Evolutionary conservation across 2,329 filamentous ascomycete genomes (phyloP), one percentile per base, ranked within the genome.

Genomic region (Penicillium thymicola): DNA sequence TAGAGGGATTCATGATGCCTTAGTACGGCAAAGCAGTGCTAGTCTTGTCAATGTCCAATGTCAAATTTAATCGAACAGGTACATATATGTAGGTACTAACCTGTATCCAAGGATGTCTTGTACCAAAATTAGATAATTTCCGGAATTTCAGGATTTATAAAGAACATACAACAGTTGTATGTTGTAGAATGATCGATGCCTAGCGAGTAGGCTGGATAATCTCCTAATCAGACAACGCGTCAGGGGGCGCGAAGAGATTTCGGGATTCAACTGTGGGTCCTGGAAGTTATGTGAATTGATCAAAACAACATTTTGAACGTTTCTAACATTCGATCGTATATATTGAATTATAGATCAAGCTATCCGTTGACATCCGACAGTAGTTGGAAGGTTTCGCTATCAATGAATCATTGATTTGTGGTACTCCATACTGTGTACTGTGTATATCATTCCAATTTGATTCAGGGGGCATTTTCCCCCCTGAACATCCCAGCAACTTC

Each of bases 1-100:
- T 68, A 36, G 62, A 41, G 8, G 69, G 68, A 59, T 71, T 67
- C 68, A 71, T 71, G 50, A 34, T 51, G 51, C 1, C 25, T 54
- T 38, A 36, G 25, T 38, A 32, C 5, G 21, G 8, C 9, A 28
- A 14, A 27, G 23, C 14, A 37, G 34, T 37, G 16, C 45, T 54
- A 50, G 30, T 34, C n/a, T 48, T 41, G 52, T 51, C 18, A 51
- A 50, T 55, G 21, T 52, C 27, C 8, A 30, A 55, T 45, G 23
- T 27, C 34, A 10, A 18, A 18, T 11, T 2, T 18, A 36, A 16
- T 36, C 18, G 16, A 36, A 18, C 13, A 36, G 42, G 25, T 30
- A 30, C 10, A 30, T 30, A 30, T 30, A 13, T 30, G 28, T 3
- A 18, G 32, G 14, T 16, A 55, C 41, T 34, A n/a, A 52, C 48